phyloP scores from a whole-genome alignment of 2,329 filamentous ascomycete species.

The Fusarium metavorans region DNA sequence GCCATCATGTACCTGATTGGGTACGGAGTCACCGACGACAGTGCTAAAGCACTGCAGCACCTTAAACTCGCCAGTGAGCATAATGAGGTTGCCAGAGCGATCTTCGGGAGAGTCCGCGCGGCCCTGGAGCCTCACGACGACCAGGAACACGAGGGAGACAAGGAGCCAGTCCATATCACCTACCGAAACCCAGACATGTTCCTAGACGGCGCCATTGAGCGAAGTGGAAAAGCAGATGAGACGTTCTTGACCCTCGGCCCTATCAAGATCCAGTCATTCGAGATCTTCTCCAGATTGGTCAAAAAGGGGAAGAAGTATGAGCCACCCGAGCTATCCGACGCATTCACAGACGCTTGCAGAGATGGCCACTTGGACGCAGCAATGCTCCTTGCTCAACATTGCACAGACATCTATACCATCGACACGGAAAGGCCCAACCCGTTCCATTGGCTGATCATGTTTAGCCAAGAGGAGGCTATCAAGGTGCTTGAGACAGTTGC shows the following conservation, averaged over 20 bases:
- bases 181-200: neutral
- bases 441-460: conserved; percentile 10
- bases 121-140: neutral
- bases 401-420: neutral
- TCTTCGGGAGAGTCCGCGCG: neutral
- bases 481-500: neutral
- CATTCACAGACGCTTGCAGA: neutral
- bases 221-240: neutral
- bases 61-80: neutral
- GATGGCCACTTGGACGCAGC: neutral
- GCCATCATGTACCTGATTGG: conserved; percentile 9
- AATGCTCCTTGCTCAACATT: neutral
- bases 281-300: neutral
- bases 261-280: neutral
- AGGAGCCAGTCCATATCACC: neutral
- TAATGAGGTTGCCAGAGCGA: conserved; percentile 7
- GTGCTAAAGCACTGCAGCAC: neutral
- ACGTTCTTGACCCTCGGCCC: neutral
- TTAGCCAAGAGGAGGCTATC: neutral
- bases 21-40: conserved; percentile 10
- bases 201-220: neutral
- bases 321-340: neutral
- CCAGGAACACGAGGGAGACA: neutral
- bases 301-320: neutral
- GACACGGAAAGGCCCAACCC: neutral